A percentile compares a stretch with the other conserved stretches of the same genome.
These are phyloP conservation scores for Fusarium incarnatum DNA, from an alignment of 2,329 filamentous ascomycete species.

Conservation along the genomic window DNA sequence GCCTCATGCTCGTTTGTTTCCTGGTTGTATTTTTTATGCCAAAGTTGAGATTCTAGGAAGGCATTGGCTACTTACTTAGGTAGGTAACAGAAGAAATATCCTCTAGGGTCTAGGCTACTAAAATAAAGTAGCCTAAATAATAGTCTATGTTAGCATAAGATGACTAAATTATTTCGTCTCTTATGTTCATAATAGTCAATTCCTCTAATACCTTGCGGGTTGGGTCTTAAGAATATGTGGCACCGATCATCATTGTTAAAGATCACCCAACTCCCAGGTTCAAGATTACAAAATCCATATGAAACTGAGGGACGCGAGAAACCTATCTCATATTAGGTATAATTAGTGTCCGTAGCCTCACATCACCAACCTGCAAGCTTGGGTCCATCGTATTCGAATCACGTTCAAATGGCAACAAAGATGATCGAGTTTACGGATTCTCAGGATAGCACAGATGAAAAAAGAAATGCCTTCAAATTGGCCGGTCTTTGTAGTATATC, in stretches of 20 bases:
- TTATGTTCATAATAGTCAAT: too few species aligned
- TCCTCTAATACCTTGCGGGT: background rate
- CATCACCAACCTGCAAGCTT: background rate
- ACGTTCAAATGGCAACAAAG: background rate
- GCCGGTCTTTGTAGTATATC: background rate
- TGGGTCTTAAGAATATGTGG: background rate
- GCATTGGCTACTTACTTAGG: too few species aligned
- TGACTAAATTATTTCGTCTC: too few species aligned
- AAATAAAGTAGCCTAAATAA: too few species aligned
- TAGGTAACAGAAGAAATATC: too few species aligned
- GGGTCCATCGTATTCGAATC: background rate
- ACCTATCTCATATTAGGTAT: background rate
- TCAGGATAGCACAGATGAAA: background rate
- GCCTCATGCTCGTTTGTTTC: constrained; percentile 80
- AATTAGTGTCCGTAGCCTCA: background rate
- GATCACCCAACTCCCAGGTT: background rate
- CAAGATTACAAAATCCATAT: background rate
- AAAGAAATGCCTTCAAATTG: background rate
- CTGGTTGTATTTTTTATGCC: constrained; percentile 87
- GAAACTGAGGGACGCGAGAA: background rate
- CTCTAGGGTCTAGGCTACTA: too few species aligned
- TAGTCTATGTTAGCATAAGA: too few species aligned
- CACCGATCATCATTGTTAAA: background rate
- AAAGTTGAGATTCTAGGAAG: constrained; percentile 81
- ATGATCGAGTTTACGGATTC: background rate